A percentile compares a stretch with the other conserved stretches of the same genome.
These are phyloP conservation scores for Vitis cinerea DNA, from an alignment of 164 flowering plant species.

Conservation along the genomic window DNA sequence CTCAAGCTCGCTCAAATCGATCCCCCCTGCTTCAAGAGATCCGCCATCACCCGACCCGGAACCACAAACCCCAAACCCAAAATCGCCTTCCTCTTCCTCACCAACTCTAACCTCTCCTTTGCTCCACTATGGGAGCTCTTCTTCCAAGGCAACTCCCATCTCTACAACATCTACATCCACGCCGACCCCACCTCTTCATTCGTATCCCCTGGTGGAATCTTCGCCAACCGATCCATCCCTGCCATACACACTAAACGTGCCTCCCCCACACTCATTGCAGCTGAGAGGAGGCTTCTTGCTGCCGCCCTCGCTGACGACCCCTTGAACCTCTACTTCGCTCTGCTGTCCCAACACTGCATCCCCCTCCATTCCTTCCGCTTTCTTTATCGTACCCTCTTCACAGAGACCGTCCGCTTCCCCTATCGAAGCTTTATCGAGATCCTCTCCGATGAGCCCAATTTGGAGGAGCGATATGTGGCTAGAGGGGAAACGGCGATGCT, in stretches of 20 bases:
- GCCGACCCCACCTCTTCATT: conserved; percentile 55
- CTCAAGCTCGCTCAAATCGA: conserved; percentile 47
- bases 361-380: conserved; percentile 77
- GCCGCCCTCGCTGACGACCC: conserved; percentile 80
- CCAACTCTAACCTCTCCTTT: conserved; percentile 70
- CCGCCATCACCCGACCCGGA: conserved; percentile 36
- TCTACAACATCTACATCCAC: conserved; percentile 81
- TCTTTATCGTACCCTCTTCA: conserved; percentile 23
- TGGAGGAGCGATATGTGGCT: conserved; percentile 33
- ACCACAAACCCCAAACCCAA: conserved; percentile 46
- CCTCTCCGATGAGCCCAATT: conserved; percentile 35
- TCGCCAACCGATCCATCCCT: conserved; percentile 46
- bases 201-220: conserved; percentile 44
- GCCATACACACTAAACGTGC: conserved; percentile 61
- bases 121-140: conserved; percentile 77
- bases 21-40: conserved; percentile 60
- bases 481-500: conserved; percentile 65
- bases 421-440: conserved; percentile 73
- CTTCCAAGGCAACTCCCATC: conserved; percentile 41
- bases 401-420: neutral
- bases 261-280: conserved; percentile 77
- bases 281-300: conserved; percentile 78
- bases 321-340: conserved; percentile 62
- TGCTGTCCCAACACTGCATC: conserved; percentile 76
- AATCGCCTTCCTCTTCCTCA: conserved; percentile 83